Evolutionary conservation across 805 yeast genomes (phyloP), one percentile per base, ranked within the genome.

Genomic region (Cyberlindnera meyerae): DNA sequence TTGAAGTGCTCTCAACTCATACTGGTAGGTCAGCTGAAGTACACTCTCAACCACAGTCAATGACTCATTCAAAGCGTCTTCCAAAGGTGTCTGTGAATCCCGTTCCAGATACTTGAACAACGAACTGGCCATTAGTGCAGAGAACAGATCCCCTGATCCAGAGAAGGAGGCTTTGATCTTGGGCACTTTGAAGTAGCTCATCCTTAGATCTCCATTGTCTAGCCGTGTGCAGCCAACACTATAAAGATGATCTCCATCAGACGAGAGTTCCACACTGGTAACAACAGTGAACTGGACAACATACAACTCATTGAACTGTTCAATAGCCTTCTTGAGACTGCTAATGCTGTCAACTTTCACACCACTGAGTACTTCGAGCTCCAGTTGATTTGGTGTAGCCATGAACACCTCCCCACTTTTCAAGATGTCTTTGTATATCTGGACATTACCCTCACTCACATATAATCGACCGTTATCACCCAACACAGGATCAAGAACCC

Each of bases 381-480:
- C 93, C 54, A 82, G 76, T 50, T 82, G 89, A 52, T 83, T 83
- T 2, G 93, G 90, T 0, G 88, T 78, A 2, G 74, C 70, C 25
- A 81, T 48, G 28, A 66, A 65, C 1, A 82, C 70, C 15, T 47
- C 39, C 3, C 71, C 72, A 5, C 60, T 52, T 11, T 39, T 36
- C 24, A 82, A 54, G n/a, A 79, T 60, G 11, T 63, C 43, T 46
- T 65, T 63, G 51, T 80, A 81, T 2, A 69, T 57, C 0, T 75
- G 74, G 0, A 81, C 63, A 18, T 79, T 68, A 11, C 63, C 70
- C 36, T 69, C 71, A 40, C 70, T 70, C 1, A 90, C 96, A 55
- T 90, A 90, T 4, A 88, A 59, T 39, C 66, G 70, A 1, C 96
- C 96, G 49, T 86, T 81, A 54, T 90, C 97, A 11, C 97, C 97